Conservation (phyloP, 2,329 filamentous ascomycete species). For the Diplocarpon rosae region DNA sequence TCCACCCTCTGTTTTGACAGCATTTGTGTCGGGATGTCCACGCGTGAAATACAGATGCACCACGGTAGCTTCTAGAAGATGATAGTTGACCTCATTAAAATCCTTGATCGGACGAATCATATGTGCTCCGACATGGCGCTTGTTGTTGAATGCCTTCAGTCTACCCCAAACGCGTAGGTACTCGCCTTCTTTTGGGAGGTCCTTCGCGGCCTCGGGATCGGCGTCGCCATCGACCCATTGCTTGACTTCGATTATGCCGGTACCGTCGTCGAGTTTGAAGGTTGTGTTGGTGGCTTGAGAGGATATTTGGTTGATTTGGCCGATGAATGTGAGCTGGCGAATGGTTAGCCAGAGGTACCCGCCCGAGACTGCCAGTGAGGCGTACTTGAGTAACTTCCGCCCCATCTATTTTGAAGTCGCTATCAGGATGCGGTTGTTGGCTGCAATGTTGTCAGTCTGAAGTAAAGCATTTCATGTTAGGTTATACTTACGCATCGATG, state of each 20-base stretch:
- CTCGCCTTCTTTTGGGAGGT: constrained; percentile 53
- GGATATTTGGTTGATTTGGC: constrained; percentile 79
- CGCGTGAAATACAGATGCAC: constrained; percentile 77
- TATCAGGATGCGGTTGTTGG: constrained; percentile 60
- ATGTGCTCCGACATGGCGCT: constrained; percentile 69
- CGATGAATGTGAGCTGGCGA: constrained; percentile 67
- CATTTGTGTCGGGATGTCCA: constrained; percentile 39
- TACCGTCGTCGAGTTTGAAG: constrained; percentile 91
- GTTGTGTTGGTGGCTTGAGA: constrained; percentile 85
- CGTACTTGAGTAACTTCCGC: constrained; percentile 50
- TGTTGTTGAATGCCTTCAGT: constrained; percentile 74
- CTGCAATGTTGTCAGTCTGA: constrained; percentile 8
- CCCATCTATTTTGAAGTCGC: constrained; percentile 77
- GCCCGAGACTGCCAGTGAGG: background rate
- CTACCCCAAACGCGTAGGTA: constrained; percentile 82
- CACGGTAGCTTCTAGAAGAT: constrained; percentile 79
- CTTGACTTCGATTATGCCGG: constrained; percentile 83
- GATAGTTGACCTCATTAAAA: constrained; percentile 88
- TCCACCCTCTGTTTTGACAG: constrained; percentile 27
- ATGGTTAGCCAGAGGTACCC: constrained; percentile 1
- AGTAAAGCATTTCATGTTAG: background rate
- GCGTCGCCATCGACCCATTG: constrained; percentile 54
- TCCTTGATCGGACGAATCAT: constrained; percentile 71
- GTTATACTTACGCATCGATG: constrained; percentile 47
- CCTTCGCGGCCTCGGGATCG: constrained; percentile 33